phyloP scores from a whole-genome alignment of 805 yeast species.

The Teunomyces gatunensis region DNA sequence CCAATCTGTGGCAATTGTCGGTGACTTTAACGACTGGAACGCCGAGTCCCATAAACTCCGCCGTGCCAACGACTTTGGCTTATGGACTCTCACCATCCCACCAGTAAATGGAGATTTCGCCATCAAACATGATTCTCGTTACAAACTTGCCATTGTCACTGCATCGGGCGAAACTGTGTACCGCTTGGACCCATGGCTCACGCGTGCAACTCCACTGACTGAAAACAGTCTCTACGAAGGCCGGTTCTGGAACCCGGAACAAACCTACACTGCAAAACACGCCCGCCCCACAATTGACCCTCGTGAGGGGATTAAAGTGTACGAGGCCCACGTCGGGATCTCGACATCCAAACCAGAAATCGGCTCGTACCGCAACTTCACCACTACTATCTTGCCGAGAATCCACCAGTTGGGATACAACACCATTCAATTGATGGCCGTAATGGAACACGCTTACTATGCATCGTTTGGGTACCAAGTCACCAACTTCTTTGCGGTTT shows the following conservation, averaged over 20 bases:
- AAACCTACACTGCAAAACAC: constrained; percentile 58
- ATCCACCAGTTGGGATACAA: constrained; percentile 85
- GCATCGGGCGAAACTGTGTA: constrained; percentile 71
- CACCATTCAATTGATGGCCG: constrained; percentile 93
- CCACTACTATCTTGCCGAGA: constrained; percentile 75
- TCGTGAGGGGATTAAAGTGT: constrained; percentile 59
- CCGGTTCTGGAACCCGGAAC: constrained; percentile 84
- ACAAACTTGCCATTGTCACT: constrained; percentile 64
- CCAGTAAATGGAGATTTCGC: constrained; percentile 57
- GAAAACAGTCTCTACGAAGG: constrained; percentile 69
- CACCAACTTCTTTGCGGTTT: constrained; percentile 84
- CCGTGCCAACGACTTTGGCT: constrained; percentile 62
- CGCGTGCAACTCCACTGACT: constrained; percentile 72
- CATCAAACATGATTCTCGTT: constrained; percentile 77
- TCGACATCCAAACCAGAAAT: constrained; percentile 86
- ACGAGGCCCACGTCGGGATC: constrained; percentile 95
- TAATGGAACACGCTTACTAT: constrained; percentile 98
- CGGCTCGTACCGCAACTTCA: constrained; percentile 84
- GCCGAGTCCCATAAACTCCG: constrained; percentile 51
- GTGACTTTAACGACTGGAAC: constrained; percentile 90
- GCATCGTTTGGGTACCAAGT: constrained; percentile 98
- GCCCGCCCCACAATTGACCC: constrained; percentile 53
- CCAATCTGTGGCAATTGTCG: constrained; percentile 67
- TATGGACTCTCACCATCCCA: constrained; percentile 61
- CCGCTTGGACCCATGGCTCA: constrained; percentile 87